Evolutionary conservation across 345 rosid species (phyloP).

Genomic region (Jatropha curcas): DNA sequence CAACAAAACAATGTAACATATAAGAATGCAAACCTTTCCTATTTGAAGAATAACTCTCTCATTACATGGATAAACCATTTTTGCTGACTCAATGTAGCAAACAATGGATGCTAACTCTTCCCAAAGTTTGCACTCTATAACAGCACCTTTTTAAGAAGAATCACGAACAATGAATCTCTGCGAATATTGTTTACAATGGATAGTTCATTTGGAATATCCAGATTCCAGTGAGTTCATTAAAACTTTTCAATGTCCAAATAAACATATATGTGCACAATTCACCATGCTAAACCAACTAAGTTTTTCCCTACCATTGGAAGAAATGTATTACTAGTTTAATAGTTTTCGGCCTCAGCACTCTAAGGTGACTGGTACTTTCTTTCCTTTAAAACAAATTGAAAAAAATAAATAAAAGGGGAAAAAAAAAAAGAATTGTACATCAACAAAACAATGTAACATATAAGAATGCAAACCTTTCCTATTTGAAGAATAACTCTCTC

Average conservation of each 20-base stretch:
- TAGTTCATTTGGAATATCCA: background rate
- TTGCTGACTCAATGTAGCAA: constrained; percentile 46
- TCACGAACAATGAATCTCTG: constrained; percentile 23
- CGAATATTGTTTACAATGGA: background rate
- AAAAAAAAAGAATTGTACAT: background rate
- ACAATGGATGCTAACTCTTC: constrained; percentile 51
- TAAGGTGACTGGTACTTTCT: background rate
- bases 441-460: background rate
- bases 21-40: constrained; percentile 48
- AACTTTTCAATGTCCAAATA: no score
- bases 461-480: constrained; percentile 50
- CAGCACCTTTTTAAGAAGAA: constrained; percentile 48
- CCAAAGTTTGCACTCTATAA: constrained; percentile 64
- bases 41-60: constrained; percentile 53
- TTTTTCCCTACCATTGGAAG: no score
- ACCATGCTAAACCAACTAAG: no score
- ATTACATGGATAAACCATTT: constrained; percentile 51
- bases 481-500: constrained; percentile 53
- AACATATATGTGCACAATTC: no score
- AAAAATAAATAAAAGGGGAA: background rate
- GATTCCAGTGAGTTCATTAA: no score
- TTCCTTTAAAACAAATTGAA: background rate
- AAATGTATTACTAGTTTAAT: no score
- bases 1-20: background rate
- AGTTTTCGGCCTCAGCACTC: background rate